Evolutionary conservation across 805 yeast species (phyloP).

Genomic region (Hanseniaspora hatyaiensis): DNA sequence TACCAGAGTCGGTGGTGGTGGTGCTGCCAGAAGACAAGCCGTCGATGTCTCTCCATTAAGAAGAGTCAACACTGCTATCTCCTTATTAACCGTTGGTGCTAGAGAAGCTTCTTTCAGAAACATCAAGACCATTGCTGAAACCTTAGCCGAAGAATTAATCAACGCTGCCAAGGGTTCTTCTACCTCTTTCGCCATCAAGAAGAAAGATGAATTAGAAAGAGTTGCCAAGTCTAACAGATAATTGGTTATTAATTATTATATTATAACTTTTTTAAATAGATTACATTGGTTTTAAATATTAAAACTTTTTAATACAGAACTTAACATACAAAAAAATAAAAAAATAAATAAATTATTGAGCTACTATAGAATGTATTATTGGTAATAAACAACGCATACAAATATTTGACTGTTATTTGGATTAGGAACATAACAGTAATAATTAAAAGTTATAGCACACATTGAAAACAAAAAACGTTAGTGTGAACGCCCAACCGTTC

Average conservation of each 20-base stretch:
- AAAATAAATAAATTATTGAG: background rate
- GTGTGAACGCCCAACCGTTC: too few relatives aligned
- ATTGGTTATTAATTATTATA: constrained; percentile 22
- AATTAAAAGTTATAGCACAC: too few relatives aligned
- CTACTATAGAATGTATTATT: too few relatives aligned
- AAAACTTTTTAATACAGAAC: constrained; percentile 15
- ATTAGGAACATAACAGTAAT: too few relatives aligned
- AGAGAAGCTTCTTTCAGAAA: constrained; percentile 99
- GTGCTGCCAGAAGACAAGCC: constrained; percentile 99
- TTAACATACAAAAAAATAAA: constrained; percentile 13
- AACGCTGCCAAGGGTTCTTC: constrained; percentile 99
- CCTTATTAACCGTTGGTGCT: constrained; percentile 97
- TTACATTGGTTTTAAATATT: constrained; percentile 14
- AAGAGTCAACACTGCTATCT: constrained; percentile 99
- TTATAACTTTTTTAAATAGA: constrained; percentile 15
- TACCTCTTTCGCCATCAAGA: constrained; percentile 99
- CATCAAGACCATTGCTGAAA: constrained; percentile 99
- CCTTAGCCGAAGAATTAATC: constrained; percentile 99
- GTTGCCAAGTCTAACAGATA: constrained; percentile 99
- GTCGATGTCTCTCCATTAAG: constrained; percentile 99
- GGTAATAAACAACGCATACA: too few relatives aligned
- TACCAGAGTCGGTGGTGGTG: constrained; percentile 99
- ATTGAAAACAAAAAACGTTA: too few relatives aligned
- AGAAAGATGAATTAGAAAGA: constrained; percentile 99
- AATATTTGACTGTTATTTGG: background rate